phyloP scores from a whole-genome alignment of 2,329 filamentous ascomycete species.

The Elsinoe ampelina region DNA sequence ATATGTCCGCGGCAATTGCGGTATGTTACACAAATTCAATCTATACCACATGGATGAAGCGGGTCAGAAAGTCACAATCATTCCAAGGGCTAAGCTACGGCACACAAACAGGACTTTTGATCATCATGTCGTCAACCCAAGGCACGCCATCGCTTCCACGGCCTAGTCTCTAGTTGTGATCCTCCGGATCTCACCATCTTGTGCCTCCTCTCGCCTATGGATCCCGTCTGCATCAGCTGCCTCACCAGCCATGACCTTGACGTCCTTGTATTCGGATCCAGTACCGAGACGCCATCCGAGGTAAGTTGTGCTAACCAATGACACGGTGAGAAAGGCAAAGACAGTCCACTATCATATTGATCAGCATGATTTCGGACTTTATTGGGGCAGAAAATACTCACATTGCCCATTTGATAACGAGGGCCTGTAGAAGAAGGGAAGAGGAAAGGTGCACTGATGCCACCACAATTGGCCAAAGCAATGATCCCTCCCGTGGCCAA shows the following conservation, averaged over 20 bases:
- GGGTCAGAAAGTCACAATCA: background rate
- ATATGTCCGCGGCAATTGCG: background rate
- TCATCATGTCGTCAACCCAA: background rate
- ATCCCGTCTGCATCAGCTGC: constrained; percentile 10
- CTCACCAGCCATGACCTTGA: constrained; percentile 13
- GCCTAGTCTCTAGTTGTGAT: constrained; percentile 4
- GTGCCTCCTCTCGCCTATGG: constrained; percentile 5
- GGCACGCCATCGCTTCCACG: constrained; percentile 2
- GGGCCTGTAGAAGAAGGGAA: constrained; percentile 15
- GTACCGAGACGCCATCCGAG: constrained; percentile 16
- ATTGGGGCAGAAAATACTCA: background rate
- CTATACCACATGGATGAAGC: background rate
- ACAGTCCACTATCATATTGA: constrained; percentile 14
- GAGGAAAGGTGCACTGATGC: constrained; percentile 16
- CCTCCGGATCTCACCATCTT: constrained; percentile 11
- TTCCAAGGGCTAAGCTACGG: background rate
- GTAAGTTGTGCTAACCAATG: constrained; percentile 14
- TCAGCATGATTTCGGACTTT: background rate
- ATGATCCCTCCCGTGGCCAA: constrained; percentile 16
- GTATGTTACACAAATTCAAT: background rate
- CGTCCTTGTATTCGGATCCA: constrained; percentile 15
- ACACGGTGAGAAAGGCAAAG: constrained; percentile 15
- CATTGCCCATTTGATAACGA: constrained; percentile 15
- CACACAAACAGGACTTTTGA: background rate
- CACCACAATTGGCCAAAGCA: constrained; percentile 16